These are phyloP conservation scores for Saccharata proteae DNA, from an alignment of 2,329 filamentous ascomycete genomes.

Conservation along the genomic window DNA sequence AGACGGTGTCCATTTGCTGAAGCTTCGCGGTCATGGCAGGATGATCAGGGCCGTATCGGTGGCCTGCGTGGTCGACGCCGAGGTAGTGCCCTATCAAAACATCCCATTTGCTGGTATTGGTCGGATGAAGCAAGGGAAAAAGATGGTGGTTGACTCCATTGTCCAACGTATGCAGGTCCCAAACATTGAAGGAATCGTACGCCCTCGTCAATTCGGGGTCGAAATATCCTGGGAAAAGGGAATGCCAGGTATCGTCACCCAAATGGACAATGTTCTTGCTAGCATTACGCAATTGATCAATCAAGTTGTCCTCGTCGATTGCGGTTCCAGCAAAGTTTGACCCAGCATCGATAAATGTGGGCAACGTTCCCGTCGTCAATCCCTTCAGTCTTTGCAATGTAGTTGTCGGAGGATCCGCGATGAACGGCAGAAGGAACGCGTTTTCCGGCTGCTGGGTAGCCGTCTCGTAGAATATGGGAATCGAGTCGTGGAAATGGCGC, in stretches of 20 bases:
- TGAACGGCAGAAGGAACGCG: conserved; percentile 86
- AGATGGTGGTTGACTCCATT: conserved; percentile 89
- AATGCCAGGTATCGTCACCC: conserved; percentile 96
- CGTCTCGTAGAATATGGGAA: conserved; percentile 78
- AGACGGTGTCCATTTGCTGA: conserved; percentile 75
- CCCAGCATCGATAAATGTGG: conserved; percentile 86
- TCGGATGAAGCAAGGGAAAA: conserved; percentile 61
- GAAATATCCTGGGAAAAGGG: conserved; percentile 89
- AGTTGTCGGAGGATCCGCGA: conserved; percentile 89
- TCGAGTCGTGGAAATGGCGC: conserved; percentile 71
- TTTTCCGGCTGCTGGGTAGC: conserved; percentile 62
- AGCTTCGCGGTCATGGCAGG: conserved; percentile 84
- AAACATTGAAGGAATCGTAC: conserved; percentile 97
- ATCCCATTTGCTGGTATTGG: conserved; percentile 67
- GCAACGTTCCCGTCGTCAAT: conserved; percentile 84
- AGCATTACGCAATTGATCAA: conserved; percentile 50
- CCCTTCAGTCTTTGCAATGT: conserved; percentile 90
- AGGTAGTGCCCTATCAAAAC: conserved; percentile 89
- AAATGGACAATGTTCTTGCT: conserved; percentile 78
- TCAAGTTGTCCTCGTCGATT: conserved; percentile 82
- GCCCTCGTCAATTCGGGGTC: conserved; percentile 72
- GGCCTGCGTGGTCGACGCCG: conserved; percentile 92
- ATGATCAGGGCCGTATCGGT: conserved; percentile 90
- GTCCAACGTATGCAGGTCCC: conserved; percentile 93
- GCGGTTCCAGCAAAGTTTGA: conserved; percentile 92